A percentile compares a stretch with the other conserved stretches of the same genome.
These are phyloP conservation scores for Eucalyptus regnans DNA, from an alignment of 345 rosid species.

Conservation along the genomic window DNA sequence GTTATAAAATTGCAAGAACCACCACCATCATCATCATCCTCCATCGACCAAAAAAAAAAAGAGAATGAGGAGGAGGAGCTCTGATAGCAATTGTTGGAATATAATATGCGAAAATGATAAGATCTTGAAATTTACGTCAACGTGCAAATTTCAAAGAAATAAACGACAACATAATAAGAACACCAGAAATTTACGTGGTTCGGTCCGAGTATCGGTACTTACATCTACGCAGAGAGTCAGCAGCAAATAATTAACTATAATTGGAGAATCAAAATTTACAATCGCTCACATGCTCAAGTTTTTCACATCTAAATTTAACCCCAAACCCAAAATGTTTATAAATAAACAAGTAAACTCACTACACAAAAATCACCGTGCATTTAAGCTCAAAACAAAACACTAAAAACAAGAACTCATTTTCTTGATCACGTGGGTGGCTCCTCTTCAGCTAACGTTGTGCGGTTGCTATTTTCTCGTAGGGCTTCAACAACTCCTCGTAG, in stretches of 20 bases:
- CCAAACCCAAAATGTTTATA: fast-evolving
- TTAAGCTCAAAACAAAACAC: too few relatives aligned
- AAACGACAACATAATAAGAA: too few relatives aligned
- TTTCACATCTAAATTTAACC: fast-evolving
- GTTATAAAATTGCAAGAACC: too few relatives aligned
- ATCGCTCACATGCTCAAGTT: fast-evolving
- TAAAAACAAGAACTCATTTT: fast-evolving
- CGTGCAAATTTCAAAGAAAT: fast-evolving
- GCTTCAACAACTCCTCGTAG: too few relatives aligned
- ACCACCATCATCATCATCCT: too few relatives aligned
- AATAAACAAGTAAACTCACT: too few relatives aligned
- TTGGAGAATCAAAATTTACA: fast-evolving
- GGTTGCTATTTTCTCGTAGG: too few relatives aligned
- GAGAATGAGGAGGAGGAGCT: fast-evolving
- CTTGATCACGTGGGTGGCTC: too few relatives aligned
- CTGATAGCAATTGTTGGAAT: too few relatives aligned
- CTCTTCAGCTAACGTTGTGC: too few relatives aligned
- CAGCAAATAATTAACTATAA: too few relatives aligned
- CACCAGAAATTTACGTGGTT: fast-evolving
- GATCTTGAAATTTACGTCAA: fast-evolving
- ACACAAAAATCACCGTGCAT: fast-evolving
- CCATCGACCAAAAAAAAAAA: too few relatives aligned
- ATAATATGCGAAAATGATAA: fast-evolving
- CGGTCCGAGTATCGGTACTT: fast-evolving
- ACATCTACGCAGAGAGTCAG: fast-evolving